Conservation (phyloP, 75 land plant genomes). For the Pinus tabuliformis region DNA sequence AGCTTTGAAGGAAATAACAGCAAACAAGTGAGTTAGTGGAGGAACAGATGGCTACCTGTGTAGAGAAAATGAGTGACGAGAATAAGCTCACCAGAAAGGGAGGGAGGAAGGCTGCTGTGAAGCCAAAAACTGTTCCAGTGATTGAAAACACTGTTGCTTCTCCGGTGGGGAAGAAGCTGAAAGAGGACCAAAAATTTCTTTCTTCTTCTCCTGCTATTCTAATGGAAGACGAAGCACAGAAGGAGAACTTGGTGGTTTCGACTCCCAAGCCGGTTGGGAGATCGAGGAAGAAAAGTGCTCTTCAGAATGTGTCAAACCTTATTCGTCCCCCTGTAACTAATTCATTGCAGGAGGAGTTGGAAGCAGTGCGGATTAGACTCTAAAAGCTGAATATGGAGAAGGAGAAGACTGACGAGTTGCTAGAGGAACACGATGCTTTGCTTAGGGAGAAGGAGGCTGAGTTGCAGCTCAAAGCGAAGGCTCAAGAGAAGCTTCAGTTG, state of each 20-base stretch:
- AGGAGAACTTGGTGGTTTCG: not conserved
- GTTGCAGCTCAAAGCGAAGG: constrained; percentile 34
- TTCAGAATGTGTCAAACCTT: constrained; percentile 6
- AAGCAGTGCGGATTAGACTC: constrained; percentile 40
- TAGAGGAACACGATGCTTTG: constrained; percentile 41
- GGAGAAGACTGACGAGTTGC: constrained; percentile 50
- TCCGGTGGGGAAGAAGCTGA: not conserved
- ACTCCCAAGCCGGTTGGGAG: not conserved
- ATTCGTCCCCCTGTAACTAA: not conserved
- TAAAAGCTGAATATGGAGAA: constrained; percentile 58
- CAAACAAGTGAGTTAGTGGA: too few relatives aligned
- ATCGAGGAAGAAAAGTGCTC: constrained; percentile 8
- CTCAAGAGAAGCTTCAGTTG: constrained; percentile 64
- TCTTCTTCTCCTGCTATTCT: not conserved
- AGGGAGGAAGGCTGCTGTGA: constrained; percentile 5
- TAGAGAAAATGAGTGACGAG: constrained; percentile 12
- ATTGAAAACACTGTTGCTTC: not conserved
- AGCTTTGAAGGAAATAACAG: too few relatives aligned
- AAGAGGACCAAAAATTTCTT: not conserved
- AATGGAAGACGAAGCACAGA: not conserved
- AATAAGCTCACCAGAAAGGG: constrained; percentile 14
- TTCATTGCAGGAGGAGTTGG: constrained; percentile 53
- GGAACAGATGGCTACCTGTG: not conserved
- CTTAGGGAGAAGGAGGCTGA: constrained; percentile 43
- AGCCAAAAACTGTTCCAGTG: not conserved